A percentile compares a stretch with the other conserved stretches of the same genome.
These are phyloP conservation scores for Boletus bicolor DNA, from an alignment of 768 basidiomycete genomes.

Conservation along the genomic window DNA sequence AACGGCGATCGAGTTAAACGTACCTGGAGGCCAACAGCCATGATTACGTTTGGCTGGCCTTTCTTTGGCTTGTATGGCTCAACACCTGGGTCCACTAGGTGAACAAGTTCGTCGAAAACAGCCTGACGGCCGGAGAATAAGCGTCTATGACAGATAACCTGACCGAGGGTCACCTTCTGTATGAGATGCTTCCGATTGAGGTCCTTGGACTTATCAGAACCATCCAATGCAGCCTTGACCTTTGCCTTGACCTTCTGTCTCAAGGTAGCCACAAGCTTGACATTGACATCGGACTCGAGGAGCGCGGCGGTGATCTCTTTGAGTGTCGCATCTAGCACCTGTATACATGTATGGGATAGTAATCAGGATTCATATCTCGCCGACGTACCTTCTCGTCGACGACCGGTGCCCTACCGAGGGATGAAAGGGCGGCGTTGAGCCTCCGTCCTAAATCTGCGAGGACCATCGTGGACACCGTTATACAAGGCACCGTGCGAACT, in stretches of 20 bases:
- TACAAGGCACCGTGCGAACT: conserved; percentile 29
- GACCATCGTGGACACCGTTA: conserved; percentile 63
- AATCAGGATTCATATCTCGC: background rate
- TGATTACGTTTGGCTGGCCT: conserved; percentile 89
- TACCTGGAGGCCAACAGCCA: conserved; percentile 96
- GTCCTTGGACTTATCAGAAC: conserved; percentile 72
- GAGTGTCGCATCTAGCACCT: conserved; percentile 92
- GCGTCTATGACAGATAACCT: background rate
- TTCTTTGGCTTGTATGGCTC: conserved; percentile 97
- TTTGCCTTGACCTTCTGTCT: conserved; percentile 89
- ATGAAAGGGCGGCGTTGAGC: conserved; percentile 90
- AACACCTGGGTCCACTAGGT: conserved; percentile 91
- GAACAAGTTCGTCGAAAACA: conserved; percentile 94
- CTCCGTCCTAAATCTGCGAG: conserved; percentile 91
- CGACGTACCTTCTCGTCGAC: conserved; percentile 84
- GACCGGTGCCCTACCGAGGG: conserved; percentile 79
- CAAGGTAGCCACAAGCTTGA: conserved; percentile 86
- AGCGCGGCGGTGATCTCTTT: conserved; percentile 95
- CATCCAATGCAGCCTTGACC: conserved; percentile 78
- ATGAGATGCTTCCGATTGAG: conserved; percentile 81
- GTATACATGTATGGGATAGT: conserved; percentile 9
- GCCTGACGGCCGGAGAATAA: conserved; percentile 49
- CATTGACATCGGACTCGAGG: conserved; percentile 96
- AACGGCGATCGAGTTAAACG: conserved; percentile 17
- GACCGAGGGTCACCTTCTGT: conserved; percentile 64